Evolutionary conservation across 2,329 filamentous ascomycete genomes (phyloP).

Genomic region (Thyridium curvatum): DNA sequence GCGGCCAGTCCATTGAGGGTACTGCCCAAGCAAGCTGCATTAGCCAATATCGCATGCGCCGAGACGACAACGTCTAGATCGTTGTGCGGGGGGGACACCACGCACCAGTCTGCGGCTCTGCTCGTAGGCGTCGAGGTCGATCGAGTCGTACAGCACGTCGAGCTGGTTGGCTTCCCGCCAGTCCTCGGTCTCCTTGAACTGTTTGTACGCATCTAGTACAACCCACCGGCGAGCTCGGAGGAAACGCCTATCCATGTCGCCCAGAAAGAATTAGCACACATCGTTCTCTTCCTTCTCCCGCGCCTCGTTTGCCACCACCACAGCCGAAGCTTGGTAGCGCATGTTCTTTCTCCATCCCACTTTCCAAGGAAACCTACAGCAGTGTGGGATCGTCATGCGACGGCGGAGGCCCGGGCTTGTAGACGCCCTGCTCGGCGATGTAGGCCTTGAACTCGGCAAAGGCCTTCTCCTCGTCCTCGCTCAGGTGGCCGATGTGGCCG

Average conservation of each 20-base stretch:
- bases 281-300: no score
- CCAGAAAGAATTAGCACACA: no score
- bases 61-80: background rate
- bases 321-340: no score
- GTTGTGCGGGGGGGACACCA: conserved; percentile 8
- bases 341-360: no score
- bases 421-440: conserved; percentile 59
- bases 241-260: conserved; percentile 76
- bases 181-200: conserved; percentile 84
- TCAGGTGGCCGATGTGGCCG: conserved; percentile 79
- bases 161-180: conserved; percentile 80
- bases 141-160: conserved; percentile 75
- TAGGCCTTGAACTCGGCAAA: conserved; percentile 67
- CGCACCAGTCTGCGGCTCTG: conserved; percentile 67
- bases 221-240: conserved; percentile 79
- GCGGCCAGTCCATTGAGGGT: conserved; percentile 91
- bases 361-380: conserved; percentile 49
- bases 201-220: conserved; percentile 67
- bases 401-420: conserved; percentile 46
- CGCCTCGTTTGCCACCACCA: no score
- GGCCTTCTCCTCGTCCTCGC: conserved; percentile 57
- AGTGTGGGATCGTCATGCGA: conserved; percentile 71
- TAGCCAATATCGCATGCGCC: conserved; percentile 10
- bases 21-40: conserved; percentile 40
- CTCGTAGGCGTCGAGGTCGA: conserved; percentile 80